Conservation (phyloP, 2,329 filamentous ascomycete genomes). For the Calonectria pseudoreteaudii region DNA sequence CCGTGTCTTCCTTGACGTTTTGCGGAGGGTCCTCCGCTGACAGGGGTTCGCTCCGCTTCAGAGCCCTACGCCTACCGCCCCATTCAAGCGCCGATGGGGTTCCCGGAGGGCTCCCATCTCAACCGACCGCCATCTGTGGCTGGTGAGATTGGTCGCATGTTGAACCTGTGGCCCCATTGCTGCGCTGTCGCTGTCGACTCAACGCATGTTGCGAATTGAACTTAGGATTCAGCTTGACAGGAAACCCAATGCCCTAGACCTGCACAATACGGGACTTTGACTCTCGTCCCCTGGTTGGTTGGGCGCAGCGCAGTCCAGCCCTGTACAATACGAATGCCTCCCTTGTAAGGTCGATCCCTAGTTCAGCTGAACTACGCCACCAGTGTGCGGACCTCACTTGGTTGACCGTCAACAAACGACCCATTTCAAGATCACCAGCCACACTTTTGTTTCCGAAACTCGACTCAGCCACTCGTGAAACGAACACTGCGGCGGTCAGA, state of each 20-base stretch:
- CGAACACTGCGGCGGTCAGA: not conserved
- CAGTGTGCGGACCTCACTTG: not conserved
- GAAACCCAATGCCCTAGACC: not conserved
- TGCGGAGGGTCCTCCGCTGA: constrained; percentile 12
- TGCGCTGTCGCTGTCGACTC: not conserved
- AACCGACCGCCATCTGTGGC: not conserved
- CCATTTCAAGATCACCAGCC: constrained; percentile 11
- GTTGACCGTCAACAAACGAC: not conserved
- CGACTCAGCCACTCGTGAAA: not conserved
- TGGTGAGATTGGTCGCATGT: constrained; percentile 2
- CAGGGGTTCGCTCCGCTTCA: constrained; percentile 21
- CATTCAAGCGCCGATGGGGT: not conserved
- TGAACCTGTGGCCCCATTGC: not conserved
- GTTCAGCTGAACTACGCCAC: constrained; percentile 20
- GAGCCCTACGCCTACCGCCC: constrained; percentile 1
- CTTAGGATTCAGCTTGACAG: not conserved
- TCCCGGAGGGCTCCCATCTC: not conserved
- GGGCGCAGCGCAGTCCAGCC: not conserved
- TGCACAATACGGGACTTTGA: constrained; percentile 10
- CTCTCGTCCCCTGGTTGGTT: not conserved
- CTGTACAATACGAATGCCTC: not conserved
- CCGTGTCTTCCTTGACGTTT: not conserved
- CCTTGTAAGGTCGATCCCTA: constrained; percentile 12
- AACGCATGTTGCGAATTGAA: not conserved
- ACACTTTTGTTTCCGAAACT: not conserved